Evolutionary conservation across 495 filamentous ascomycete genomes (phyloP).

Genomic region (Thermothielavioides terrestris): DNA sequence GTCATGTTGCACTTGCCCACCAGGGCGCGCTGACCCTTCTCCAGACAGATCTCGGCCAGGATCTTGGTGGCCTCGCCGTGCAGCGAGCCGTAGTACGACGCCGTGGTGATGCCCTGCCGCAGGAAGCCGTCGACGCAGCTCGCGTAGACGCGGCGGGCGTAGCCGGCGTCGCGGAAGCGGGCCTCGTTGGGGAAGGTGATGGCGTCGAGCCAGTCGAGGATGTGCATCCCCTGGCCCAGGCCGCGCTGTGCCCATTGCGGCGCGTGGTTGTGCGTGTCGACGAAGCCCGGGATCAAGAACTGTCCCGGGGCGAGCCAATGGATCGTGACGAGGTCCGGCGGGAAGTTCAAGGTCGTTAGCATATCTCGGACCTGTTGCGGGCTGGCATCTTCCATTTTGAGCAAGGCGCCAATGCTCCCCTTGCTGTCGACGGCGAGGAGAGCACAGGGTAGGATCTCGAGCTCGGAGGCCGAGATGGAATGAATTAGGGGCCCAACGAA

Average conservation of each 20-base stretch:
- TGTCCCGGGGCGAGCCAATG: slow-evolving; percentile 39
- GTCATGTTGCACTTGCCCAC: slow-evolving; percentile 63
- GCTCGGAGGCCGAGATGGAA: slow-evolving; percentile 28
- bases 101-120: slow-evolving; percentile 56
- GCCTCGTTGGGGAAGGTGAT: slow-evolving; percentile 58
- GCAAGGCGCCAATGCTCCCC: slow-evolving; percentile 36
- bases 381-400: neutral
- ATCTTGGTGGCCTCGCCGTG: slow-evolving; percentile 51
- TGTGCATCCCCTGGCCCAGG: slow-evolving; percentile 47
- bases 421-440: slow-evolving; percentile 34
- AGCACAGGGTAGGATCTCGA: slow-evolving; percentile 43
- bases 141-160: slow-evolving; percentile 47
- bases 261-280: slow-evolving; percentile 59
- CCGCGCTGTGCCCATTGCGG: slow-evolving; percentile 57
- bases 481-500: slow-evolving; percentile 50
- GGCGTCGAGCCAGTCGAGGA: slow-evolving; percentile 51
- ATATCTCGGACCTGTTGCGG: neutral
- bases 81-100: slow-evolving; percentile 54
- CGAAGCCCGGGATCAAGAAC: slow-evolving; percentile 53
- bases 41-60: slow-evolving; percentile 49
- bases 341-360: slow-evolving; percentile 11
- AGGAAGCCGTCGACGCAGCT: slow-evolving; percentile 49
- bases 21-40: slow-evolving; percentile 52
- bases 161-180: slow-evolving; percentile 43
- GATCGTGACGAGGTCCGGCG: slow-evolving; percentile 15